Evolutionary conservation across 208 protist genomes (phyloP), one percentile per base, ranked within the genome.

Genomic region (Crithidia acanthocephali): DNA sequence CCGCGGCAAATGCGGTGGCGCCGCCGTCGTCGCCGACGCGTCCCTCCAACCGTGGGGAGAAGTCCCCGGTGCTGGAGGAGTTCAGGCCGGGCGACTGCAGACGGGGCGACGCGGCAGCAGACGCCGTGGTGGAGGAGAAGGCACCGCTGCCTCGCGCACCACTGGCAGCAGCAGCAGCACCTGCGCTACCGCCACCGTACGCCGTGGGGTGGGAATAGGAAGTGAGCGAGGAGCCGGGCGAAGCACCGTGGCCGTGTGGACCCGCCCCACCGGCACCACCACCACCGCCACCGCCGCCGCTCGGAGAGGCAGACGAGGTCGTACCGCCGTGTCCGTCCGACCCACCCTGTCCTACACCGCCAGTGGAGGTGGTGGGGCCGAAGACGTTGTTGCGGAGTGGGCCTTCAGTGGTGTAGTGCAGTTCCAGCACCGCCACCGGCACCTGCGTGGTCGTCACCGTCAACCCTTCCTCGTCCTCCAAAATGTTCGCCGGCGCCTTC

Each of bases 401-500:
- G 2, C 65, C 68, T 44, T 68, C 53, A 2, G 72, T 78, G 13
- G 59, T 70, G 68, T 81, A 87, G 40, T 80, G 78, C 64, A 89
- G n/a, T 63, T 86, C 84, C 57, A 89, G 28, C 50, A 89, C 84
- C 15, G 84, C 84, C n/a, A 89, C 62, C n/a, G 80, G 71, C 11
- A 71, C 72, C 33, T 51, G 58, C 32, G 33, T 25, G 18, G 55
- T 61, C 8, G 53, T 40, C 53, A 51, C 44, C n/a, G 25, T 60
- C 20, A 45, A 2, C 37, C 50, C 56, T 23, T 48, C 65, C 35
- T 70, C 25, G 28, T 45, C 44, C 20, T 70, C 73, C 32, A 23
- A n/a, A 3, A 48, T 1, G 37, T 42, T 45, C 40, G 22, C 9
- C 60, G 45, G 51, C n/a, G 22, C 47, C 55, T 73, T 59, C 47